A percentile compares a stretch with the other conserved stretches of the same genome.
Evolutionary conservation across 2,329 filamentous ascomycete genomes (phyloP).

Genomic region (Talaromyces piceae): DNA sequence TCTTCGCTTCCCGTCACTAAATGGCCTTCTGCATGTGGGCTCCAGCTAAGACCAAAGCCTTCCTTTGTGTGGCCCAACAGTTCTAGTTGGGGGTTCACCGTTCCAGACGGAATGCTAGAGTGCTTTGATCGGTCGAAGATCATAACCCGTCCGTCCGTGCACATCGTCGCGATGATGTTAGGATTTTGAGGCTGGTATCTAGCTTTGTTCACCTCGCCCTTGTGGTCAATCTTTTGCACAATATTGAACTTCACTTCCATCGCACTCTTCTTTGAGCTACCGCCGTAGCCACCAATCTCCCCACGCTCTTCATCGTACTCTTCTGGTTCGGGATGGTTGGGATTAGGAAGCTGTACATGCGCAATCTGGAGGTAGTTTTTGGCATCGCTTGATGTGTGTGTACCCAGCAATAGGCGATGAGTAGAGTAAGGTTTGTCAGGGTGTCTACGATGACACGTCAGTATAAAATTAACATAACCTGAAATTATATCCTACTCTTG

Average conservation of each 20-base stretch:
- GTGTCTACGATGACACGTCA: slow-evolving; percentile 42
- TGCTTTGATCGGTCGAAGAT: slow-evolving; percentile 97
- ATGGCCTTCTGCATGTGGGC: slow-evolving; percentile 69
- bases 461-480: neutral
- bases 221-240: slow-evolving; percentile 92
- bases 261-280: slow-evolving; percentile 58
- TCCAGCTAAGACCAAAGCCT: slow-evolving; percentile 92
- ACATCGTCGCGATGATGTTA: slow-evolving; percentile 90
- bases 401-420: slow-evolving; percentile 86
- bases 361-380: slow-evolving; percentile 93
- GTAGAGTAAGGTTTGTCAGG: slow-evolving; percentile 80
- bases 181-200: slow-evolving; percentile 97
- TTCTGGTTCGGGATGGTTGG: slow-evolving; percentile 60
- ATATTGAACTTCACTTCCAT: slow-evolving; percentile 77
- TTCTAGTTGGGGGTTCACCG: slow-evolving; percentile 73
- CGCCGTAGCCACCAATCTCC: slow-evolving; percentile 89
- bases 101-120: slow-evolving; percentile 64
- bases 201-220: slow-evolving; percentile 96
- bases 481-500: slow-evolving; percentile 52
- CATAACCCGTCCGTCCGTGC: slow-evolving; percentile 77
- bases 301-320: slow-evolving; percentile 89
- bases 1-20: slow-evolving; percentile 90
- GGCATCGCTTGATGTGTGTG: slow-evolving; percentile 79
- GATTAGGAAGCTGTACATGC: slow-evolving; percentile 84
- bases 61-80: slow-evolving; percentile 79